A percentile compares a stretch with the other conserved stretches of the same genome.
These are phyloP conservation scores for Phyllosticta ampelicida DNA, from an alignment of 2,329 filamentous ascomycete genomes.

Conservation along the genomic window DNA sequence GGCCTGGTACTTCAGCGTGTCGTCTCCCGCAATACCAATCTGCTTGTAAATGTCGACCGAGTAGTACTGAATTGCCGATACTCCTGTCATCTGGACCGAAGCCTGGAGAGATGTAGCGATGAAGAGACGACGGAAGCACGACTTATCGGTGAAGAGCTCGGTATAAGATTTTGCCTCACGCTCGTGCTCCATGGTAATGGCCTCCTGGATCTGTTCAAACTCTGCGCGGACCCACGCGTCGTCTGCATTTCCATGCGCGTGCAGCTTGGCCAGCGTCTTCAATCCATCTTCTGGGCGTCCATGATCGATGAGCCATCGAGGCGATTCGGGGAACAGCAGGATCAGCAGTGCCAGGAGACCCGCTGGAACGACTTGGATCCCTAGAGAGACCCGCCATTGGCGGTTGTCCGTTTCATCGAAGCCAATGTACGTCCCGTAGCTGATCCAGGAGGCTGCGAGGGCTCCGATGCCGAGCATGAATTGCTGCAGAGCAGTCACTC, in stretches of 20 bases:
- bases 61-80: constrained; percentile 58
- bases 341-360: constrained; percentile 55
- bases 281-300: constrained; percentile 55
- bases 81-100: constrained; percentile 64
- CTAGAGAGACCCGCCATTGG: constrained; percentile 54
- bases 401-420: constrained; percentile 37
- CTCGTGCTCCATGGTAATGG: constrained; percentile 55
- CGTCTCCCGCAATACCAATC: constrained; percentile 54
- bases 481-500: constrained; percentile 65
- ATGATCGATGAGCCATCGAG: constrained; percentile 64
- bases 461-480: constrained; percentile 74
- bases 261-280: constrained; percentile 55
- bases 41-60: constrained; percentile 55
- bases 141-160: constrained; percentile 56
- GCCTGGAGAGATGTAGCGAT: constrained; percentile 60
- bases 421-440: constrained; percentile 49
- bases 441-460: constrained; percentile 62
- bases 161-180: constrained; percentile 58
- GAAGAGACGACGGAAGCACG: constrained; percentile 61
- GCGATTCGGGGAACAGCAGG: constrained; percentile 57
- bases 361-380: constrained; percentile 62
- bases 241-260: constrained; percentile 54
- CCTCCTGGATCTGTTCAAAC: constrained; percentile 58
- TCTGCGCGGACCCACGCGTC: constrained; percentile 64
- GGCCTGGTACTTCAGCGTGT: constrained; percentile 64